These are phyloP conservation scores for Nicotiana knightiana DNA, from an alignment of 257 asterid species.

Conservation along the genomic window DNA sequence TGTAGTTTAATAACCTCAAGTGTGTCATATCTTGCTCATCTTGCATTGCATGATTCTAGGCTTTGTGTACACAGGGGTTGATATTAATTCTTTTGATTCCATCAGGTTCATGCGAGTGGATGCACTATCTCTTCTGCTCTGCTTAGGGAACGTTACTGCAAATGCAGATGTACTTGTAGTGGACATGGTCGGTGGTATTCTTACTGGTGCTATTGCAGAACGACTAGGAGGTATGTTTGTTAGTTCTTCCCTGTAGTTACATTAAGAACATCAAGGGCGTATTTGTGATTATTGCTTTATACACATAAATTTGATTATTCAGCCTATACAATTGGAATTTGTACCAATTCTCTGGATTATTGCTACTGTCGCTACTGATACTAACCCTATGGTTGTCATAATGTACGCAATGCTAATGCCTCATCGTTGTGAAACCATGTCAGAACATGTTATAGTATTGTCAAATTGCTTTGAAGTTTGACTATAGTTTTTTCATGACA, in stretches of 20 bases:
- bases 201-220: constrained; percentile 88
- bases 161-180: constrained; percentile 77
- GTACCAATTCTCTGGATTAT: neutral
- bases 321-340: neutral
- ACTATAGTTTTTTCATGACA: neutral
- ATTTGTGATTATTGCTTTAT: neutral
- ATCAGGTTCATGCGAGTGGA: constrained; percentile 89
- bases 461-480: neutral
- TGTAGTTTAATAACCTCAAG: neutral
- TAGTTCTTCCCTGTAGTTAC: neutral
- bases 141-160: constrained; percentile 77
- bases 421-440: neutral
- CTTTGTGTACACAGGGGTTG: neutral
- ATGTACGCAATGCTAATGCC: neutral
- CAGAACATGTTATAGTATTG: neutral
- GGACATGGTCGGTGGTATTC: constrained; percentile 78
- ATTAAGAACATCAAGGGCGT: neutral
- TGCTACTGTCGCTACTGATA: neutral
- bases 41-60: neutral
- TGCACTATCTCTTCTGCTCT: constrained; percentile 72
- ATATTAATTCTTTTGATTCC: constrained; percentile 11
- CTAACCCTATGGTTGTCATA: neutral
- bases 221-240: constrained; percentile 78
- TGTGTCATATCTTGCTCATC: constrained; percentile 8
- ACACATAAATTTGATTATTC: neutral